phyloP scores from a whole-genome alignment of 1,284 basidiomycete species.

The Tremellales sp. region DNA sequence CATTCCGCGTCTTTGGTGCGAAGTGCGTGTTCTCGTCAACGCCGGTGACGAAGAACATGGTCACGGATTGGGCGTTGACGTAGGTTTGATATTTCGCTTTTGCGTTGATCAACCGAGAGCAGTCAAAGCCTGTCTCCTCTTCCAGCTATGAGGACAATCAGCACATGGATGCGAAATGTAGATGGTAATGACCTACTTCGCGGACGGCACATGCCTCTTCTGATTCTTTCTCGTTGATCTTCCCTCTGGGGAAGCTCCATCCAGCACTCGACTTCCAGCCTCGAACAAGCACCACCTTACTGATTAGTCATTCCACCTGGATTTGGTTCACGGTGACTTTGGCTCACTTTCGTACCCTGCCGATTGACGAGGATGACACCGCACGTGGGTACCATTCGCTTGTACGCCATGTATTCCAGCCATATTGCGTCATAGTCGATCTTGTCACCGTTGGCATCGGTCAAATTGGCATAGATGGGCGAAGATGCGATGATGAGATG shows the following conservation, averaged over 20 bases:
- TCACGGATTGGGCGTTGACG: conserved; percentile 83
- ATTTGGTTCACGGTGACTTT: not conserved
- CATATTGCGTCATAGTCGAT: conserved; percentile 48
- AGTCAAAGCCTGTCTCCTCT: conserved; percentile 90
- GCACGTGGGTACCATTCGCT: conserved; percentile 96
- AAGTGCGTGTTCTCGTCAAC: conserved; percentile 88
- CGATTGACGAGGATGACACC: conserved; percentile 93
- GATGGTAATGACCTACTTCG: conserved; percentile 59
- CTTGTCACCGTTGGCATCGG: conserved; percentile 16
- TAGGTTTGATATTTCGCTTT: conserved; percentile 77
- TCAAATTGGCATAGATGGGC: conserved; percentile 30
- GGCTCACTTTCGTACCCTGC: conserved; percentile 80
- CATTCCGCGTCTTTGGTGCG: conserved; percentile 91
- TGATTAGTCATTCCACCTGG: not conserved
- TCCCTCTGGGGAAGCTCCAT: conserved; percentile 98
- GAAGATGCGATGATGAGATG: conserved; percentile 69
- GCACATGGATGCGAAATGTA: not conserved
- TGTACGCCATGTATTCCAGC: conserved; percentile 68
- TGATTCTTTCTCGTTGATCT: conserved; percentile 93
- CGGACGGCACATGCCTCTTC: conserved; percentile 78
- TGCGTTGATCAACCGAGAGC: conserved; percentile 64
- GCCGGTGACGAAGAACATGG: conserved; percentile 84
- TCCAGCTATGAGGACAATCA: conserved; percentile 59
- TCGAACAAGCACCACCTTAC: conserved; percentile 84
- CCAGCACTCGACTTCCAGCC: conserved; percentile 95